Evolutionary conservation across 2,329 filamentous ascomycete species (phyloP), one percentile per base, ranked within the genome.

Genomic region (Aspergillus thermomutatus): DNA sequence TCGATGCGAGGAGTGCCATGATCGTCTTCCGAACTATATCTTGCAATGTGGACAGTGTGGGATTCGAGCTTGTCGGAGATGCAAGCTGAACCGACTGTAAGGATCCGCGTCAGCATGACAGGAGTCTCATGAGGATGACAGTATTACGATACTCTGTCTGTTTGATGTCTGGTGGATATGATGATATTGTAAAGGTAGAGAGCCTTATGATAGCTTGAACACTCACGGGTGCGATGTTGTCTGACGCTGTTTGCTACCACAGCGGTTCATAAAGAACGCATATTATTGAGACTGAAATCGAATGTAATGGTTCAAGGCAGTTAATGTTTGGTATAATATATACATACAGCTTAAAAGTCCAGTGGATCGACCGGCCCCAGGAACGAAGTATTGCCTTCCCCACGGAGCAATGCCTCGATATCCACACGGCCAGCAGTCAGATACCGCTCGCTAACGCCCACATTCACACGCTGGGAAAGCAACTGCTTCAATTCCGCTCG

Each of bases 401-500:
- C 82, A 14, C 84, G 84, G 58, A 96, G 72, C 66, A 91, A 81
- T 49, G 87, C 81, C 60, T 86, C 87, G 10, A 96, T 81, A 76
- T 97, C 89, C 10, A 96, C 84, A 17, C 84, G 80, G 0, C 91
- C 90, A 7, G 85, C 83, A 0, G 91, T 90, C 58, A 97, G 79
- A 73, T 97, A 97, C 67, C 82, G 84, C 76, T 93, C 91, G 69
- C 91, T 96, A 26, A 96, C 90, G 2, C 93, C 92, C 17, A 91
- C 81, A 69, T 97, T 97, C 52, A 97, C 85, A 58, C 90, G 83
- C 73, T 87, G 84, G 4, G 80, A 79, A 66, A 97, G 73, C 66
- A 96, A 72, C 48, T 83, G 82, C 65, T 84, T 87, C 67, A 97
- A 73, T 74, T 95, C 86, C 0, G 86, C 89, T 61, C 85, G 84